Percentiles rank a stretch among this genome's conserved stretches.
Evolutionary conservation across 257 asterid species (phyloP).

Genomic region (Phtheirospermum japonicum): DNA sequence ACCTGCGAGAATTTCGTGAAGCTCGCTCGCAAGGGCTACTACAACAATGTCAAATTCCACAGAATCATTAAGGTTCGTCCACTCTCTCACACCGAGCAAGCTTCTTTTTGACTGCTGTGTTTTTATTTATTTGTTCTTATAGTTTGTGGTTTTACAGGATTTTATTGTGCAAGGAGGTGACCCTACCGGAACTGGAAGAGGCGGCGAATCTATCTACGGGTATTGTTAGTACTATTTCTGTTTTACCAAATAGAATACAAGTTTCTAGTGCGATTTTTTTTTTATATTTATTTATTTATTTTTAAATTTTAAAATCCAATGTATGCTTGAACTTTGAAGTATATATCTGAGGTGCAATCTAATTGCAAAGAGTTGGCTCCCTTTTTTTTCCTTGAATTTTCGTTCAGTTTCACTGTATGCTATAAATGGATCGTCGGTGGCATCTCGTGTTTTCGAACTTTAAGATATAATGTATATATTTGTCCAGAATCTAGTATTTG

Average conservation of each 20-base stretch:
- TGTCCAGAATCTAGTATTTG: not conserved
- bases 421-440: not conserved
- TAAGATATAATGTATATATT: conserved; percentile 3
- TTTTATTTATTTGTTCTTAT: not conserved
- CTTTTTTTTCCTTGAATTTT: conserved; percentile 6
- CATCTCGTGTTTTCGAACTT: not conserved
- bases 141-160: conserved; percentile 43
- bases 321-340: not conserved
- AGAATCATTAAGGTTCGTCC: conserved; percentile 75
- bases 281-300: not conserved
- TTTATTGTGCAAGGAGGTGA: conserved; percentile 97
- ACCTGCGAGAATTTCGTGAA: conserved; percentile 90
- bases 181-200: conserved; percentile 96
- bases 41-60: conserved; percentile 85
- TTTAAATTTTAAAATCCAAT: not conserved
- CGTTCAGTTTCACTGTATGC: not conserved
- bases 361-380: not conserved
- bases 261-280: not conserved
- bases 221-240: conserved; percentile 5
- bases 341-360: not conserved
- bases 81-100: not conserved
- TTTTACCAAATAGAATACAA: not conserved
- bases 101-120: conserved; percentile 6
- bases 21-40: conserved; percentile 93
- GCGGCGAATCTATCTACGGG: conserved; percentile 98